Conservation (phyloP, 1,284 basidiomycete species). For the Tremellales sp. region DNA sequence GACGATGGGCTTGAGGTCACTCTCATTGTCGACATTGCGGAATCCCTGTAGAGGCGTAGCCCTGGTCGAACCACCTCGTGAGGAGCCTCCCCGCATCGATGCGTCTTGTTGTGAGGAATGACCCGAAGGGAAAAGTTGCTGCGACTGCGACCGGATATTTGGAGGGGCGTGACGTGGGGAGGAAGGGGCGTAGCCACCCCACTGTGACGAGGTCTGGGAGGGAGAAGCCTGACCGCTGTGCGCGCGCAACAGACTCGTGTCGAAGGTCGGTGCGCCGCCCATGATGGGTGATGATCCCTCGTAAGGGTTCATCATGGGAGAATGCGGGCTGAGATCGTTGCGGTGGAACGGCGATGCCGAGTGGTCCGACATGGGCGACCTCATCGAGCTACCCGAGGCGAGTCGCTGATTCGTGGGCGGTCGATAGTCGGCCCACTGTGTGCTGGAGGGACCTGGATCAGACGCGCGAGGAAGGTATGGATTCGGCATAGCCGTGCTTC, state of each 20-base stretch:
- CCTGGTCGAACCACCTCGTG: conserved; percentile 3
- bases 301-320: conserved; percentile 31
- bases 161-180: conserved; percentile 4
- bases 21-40: conserved; percentile 31
- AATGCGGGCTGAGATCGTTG: conserved; percentile 21
- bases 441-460: conserved; percentile 21
- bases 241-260: conserved; percentile 3
- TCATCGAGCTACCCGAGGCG: conserved; percentile 25
- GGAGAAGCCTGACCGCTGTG: not conserved
- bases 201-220: not conserved
- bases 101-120: conserved; percentile 18
- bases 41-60: conserved; percentile 31
- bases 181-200: not conserved
- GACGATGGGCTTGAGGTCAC: conserved; percentile 37
- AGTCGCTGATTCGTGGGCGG: conserved; percentile 18
- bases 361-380: conserved; percentile 30
- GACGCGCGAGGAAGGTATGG: conserved; percentile 37
- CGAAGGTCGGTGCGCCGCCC: conserved; percentile 10
- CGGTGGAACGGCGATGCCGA: conserved; percentile 31
- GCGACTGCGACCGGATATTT: conserved; percentile 1
- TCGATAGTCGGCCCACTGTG: conserved; percentile 29
- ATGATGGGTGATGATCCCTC: conserved; percentile 6
- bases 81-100: not conserved
- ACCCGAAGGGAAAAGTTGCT: conserved; percentile 30
- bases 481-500: conserved; percentile 14